Evolutionary conservation across 2,329 filamentous ascomycete species (phyloP).

Genomic region (Chrysoporthe puriensis): DNA sequence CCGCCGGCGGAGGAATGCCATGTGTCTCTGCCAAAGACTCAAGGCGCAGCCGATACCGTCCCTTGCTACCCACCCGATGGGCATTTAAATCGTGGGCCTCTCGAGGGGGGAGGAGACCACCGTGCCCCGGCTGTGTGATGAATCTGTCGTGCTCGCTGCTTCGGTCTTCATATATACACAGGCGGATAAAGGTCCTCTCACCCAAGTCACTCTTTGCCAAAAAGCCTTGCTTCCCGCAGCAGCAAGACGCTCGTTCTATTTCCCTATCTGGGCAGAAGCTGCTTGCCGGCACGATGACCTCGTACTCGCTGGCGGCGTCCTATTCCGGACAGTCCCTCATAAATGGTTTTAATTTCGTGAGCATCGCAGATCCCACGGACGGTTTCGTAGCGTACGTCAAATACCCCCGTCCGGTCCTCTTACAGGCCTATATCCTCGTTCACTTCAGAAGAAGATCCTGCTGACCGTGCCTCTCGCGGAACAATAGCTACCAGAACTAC

Average conservation of each 20-base stretch:
- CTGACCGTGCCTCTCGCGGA: not conserved
- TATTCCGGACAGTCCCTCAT: slow-evolving; percentile 50
- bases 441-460: not conserved
- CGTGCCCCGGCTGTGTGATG: no score
- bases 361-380: slow-evolving; percentile 62
- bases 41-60: not conserved
- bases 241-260: not conserved
- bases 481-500: slow-evolving; percentile 47
- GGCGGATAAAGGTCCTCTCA: not conserved
- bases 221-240: not conserved
- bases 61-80: slow-evolving; percentile 37
- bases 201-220: slow-evolving; percentile 21
- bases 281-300: not conserved
- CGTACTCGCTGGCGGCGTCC: slow-evolving; percentile 47
- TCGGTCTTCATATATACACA: not conserved
- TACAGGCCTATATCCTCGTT: slow-evolving; percentile 22
- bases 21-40: slow-evolving; percentile 10
- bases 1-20: slow-evolving; percentile 7
- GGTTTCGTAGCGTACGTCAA: slow-evolving; percentile 69
- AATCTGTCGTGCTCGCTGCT: not conserved
- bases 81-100: not conserved
- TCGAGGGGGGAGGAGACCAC: not conserved
- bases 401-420: not conserved
- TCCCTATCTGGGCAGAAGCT: not conserved
- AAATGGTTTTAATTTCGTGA: slow-evolving; percentile 54